Conservation (phyloP, 768 basidiomycete genomes). For the Xerocomus brunneocitrinus region DNA sequence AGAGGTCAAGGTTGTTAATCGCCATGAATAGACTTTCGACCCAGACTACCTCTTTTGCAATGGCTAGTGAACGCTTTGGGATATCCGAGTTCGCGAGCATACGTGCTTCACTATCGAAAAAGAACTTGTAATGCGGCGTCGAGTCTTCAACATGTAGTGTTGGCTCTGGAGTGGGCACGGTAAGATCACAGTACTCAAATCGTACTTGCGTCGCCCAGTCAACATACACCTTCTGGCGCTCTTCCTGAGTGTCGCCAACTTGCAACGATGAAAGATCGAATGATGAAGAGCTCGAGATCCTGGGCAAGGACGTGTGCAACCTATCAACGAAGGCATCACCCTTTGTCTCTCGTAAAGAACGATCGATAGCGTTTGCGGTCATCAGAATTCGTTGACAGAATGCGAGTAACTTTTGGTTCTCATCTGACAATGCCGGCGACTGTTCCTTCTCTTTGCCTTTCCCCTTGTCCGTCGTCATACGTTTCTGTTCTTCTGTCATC, state of each 20-base stretch:
- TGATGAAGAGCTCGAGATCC: slow-evolving; percentile 51
- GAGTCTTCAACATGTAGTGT: slow-evolving; percentile 41
- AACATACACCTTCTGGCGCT: slow-evolving; percentile 63
- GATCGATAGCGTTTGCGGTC: slow-evolving; percentile 82
- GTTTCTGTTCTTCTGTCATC: slow-evolving; percentile 87
- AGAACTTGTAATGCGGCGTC: slow-evolving; percentile 75
- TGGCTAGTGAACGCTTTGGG: slow-evolving; percentile 87
- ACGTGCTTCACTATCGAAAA: slow-evolving; percentile 76
- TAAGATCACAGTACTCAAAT: slow-evolving; percentile 91
- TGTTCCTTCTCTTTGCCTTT: slow-evolving; percentile 53
- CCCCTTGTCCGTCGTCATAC: slow-evolving; percentile 69
- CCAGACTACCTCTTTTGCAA: slow-evolving; percentile 84
- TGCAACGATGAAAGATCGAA: slow-evolving; percentile 35
- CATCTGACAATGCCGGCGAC: slow-evolving; percentile 49
- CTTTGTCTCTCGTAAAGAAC: slow-evolving; percentile 84
- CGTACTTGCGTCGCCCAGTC: slow-evolving; percentile 78
- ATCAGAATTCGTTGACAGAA: slow-evolving; percentile 86
- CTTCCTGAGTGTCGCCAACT: slow-evolving; percentile 60
- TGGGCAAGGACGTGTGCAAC: slow-evolving; percentile 71
- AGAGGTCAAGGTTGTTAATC: slow-evolving; percentile 11
- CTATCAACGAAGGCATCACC: slow-evolving; percentile 82
- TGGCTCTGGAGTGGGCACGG: slow-evolving; percentile 36
- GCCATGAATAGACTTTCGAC: background rate
- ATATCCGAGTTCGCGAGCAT: slow-evolving; percentile 83
- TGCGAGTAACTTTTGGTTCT: slow-evolving; percentile 68